A percentile compares a stretch with the other conserved stretches of the same genome.
Conservation (phyloP, 2,329 filamentous ascomycete genomes). For the Mycocentrospora acerina region DNA sequence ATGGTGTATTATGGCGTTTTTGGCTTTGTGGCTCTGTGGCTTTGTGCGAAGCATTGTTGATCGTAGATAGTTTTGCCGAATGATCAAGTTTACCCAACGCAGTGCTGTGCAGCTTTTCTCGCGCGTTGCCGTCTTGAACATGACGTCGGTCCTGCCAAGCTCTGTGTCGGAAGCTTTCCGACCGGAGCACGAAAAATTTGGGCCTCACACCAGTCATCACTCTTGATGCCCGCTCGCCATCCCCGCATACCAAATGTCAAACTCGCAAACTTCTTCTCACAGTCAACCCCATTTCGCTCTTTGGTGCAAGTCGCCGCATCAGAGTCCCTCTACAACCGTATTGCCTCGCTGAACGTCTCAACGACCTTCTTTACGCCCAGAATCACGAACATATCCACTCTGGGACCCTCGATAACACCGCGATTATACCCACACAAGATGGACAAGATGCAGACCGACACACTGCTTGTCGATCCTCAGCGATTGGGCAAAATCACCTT, state of each 20-base stretch:
- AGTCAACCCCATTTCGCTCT: slow-evolving; percentile 16
- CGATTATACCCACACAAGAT: slow-evolving; percentile 3
- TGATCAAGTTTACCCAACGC: slow-evolving; percentile 1
- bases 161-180: slow-evolving; percentile 25
- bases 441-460: slow-evolving; percentile 39
- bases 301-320: slow-evolving; percentile 30
- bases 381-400: not conserved
- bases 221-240: slow-evolving; percentile 32
- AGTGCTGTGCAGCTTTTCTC: slow-evolving; percentile 2
- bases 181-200: slow-evolving; percentile 31
- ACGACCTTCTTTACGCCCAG: slow-evolving; percentile 2
- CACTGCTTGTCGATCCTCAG: slow-evolving; percentile 44
- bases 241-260: slow-evolving; percentile 40
- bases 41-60: slow-evolving; percentile 6
- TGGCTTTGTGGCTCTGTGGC: no score
- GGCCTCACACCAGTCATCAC: slow-evolving; percentile 26
- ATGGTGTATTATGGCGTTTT: slow-evolving; percentile 22
- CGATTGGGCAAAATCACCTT: slow-evolving; percentile 43
- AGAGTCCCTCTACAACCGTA: slow-evolving; percentile 10
- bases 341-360: slow-evolving; percentile 29
- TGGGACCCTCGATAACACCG: not conserved
- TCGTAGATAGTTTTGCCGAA: slow-evolving; percentile 15
- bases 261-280: slow-evolving; percentile 13
- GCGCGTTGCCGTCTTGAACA: slow-evolving; percentile 8
- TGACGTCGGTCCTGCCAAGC: slow-evolving; percentile 26